Percentiles rank a stretch among this genome's conserved stretches.
These are phyloP conservation scores for Apophysomyces trapeziformis DNA, from an alignment of 371 early-diverging fungal species.

Conservation along the genomic window DNA sequence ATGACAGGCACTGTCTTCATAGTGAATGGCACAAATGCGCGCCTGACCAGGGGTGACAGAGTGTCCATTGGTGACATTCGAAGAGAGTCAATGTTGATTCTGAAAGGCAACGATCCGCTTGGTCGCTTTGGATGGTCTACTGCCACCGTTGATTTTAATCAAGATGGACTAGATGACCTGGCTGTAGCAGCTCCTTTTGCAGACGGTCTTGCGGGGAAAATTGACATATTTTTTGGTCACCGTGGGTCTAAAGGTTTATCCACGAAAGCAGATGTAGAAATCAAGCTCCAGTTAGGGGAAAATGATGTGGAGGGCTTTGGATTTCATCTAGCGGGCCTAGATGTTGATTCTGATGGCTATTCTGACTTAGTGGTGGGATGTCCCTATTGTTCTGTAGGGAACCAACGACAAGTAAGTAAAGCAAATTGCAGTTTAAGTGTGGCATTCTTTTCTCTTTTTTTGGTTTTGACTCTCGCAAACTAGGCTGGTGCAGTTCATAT, in stretches of 20 bases:
- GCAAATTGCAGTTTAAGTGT: conserved; percentile 9
- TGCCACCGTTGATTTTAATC: conserved; percentile 78
- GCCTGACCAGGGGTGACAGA: conserved; percentile 7
- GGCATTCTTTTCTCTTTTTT: neutral
- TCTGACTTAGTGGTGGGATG: conserved; percentile 74
- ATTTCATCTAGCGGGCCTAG: conserved; percentile 56
- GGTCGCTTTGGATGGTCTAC: conserved; percentile 81
- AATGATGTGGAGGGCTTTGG: conserved; percentile 56
- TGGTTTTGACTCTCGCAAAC: conserved; percentile 2
- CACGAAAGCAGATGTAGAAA: conserved; percentile 40
- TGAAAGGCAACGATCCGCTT: conserved; percentile 35
- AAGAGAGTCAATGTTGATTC: conserved; percentile 25
- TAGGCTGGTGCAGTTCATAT: conserved; percentile 39
- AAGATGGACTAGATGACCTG: conserved; percentile 88
- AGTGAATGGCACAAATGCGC: conserved; percentile 20
- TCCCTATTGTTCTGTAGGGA: conserved; percentile 52
- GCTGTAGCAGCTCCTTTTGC: conserved; percentile 77
- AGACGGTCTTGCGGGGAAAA: conserved; percentile 33
- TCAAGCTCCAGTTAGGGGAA: conserved; percentile 30
- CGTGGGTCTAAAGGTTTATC: conserved; percentile 43
- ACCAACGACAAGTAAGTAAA: conserved; percentile 36
- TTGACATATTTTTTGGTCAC: conserved; percentile 78
- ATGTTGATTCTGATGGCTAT: conserved; percentile 70
- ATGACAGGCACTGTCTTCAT: conserved; percentile 74
- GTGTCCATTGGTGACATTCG: conserved; percentile 34